Base-by-base conservation (phyloP, 2,329 filamentous ascomycete species). In the Fusarium nurragi region DNA sequence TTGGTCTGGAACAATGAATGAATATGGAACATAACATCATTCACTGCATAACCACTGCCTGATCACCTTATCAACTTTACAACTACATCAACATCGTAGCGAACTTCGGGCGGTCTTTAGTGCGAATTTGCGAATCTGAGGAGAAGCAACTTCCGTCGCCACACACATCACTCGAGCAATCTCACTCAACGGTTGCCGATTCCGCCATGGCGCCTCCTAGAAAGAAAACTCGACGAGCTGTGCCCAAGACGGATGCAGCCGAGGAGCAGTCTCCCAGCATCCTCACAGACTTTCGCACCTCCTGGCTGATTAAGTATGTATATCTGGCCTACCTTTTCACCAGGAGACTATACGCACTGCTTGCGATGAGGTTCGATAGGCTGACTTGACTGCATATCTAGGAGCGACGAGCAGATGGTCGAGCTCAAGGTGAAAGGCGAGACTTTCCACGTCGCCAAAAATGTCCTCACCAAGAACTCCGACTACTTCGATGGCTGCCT, bases 271-370 rank as follows among this genome's bases (percentile, higher is more conserved):
- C 74, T 12, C 48, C 69, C 23, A 68, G 48, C 39, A 36, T 76
- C 11, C 68, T 75, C 6, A 64, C 70, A 2, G 75, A 77, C 54
- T 67, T 62, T 62, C 74, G 75, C 38, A 76, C 71, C 9, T 67
- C 72, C 9, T 77, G 76, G 76, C 72, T 77, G 4, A 55, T 77
- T 9, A 74, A 73, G 76, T 77, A 71, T 25, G 73, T 66, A 44
- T 54, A 46, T 39, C 40, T 40, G 7, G 10, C n/a, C 19, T 18
- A 16, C 14, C 5, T 18, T 11, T 34, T 10, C 7, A 16, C 16
- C 9, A 2, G 26, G 32, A 21, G 22, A 18, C 12, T 12, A 18
- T 22, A 19, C 10, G 4, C 16, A 19, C 26, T 21, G 14, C 25
- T 16, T n/a, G 14, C 19, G 25, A 10, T 14, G 36, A 18, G 13